phyloP scores from a whole-genome alignment of 2,329 filamentous ascomycete species.

The Hypoxylon sp. region DNA sequence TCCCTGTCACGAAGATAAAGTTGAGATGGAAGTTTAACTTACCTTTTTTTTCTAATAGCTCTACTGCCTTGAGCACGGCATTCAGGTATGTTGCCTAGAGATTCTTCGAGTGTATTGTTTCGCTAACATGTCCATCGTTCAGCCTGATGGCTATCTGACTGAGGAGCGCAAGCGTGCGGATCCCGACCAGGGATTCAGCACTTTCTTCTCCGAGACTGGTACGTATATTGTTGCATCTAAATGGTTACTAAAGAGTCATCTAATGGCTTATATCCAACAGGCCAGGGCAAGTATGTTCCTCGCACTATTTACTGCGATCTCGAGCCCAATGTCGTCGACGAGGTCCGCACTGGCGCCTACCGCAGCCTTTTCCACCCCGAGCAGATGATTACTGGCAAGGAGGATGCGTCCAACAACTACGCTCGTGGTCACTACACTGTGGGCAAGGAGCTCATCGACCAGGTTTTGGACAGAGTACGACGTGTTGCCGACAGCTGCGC shows the following conservation, averaged over 20 bases:
- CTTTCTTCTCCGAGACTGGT: conserved; percentile 99
- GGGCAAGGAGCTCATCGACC: conserved; percentile 98
- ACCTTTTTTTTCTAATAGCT: conserved; percentile 72
- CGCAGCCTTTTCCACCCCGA: conserved; percentile 98
- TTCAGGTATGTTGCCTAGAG: conserved; percentile 79
- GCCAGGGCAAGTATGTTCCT: conserved; percentile 98
- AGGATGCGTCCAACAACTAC: conserved; percentile 99
- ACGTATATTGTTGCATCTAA: conserved; percentile 53
- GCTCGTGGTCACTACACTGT: conserved; percentile 99
- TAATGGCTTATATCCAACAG: conserved; percentile 62
- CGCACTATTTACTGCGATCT: conserved; percentile 99
- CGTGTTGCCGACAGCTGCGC: conserved; percentile 98
- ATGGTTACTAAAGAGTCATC: conserved; percentile 27
- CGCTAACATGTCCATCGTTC: conserved; percentile 53
- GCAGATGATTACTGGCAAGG: conserved; percentile 99
- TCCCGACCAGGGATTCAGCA: conserved; percentile 98
- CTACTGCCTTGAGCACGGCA: conserved; percentile 99
- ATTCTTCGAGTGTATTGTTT: conserved; percentile 22
- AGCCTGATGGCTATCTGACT: conserved; percentile 99
- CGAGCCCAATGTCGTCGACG: conserved; percentile 99
- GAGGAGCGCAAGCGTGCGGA: conserved; percentile 96
- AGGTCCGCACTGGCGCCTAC: conserved; percentile 98
- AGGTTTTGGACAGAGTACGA: conserved; percentile 97
- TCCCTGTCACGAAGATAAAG: conserved; percentile 50
- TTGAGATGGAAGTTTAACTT: conserved; percentile 36